phyloP scores from a whole-genome alignment of 2,329 filamentous ascomycete species.

The Penicillium sp. region DNA sequence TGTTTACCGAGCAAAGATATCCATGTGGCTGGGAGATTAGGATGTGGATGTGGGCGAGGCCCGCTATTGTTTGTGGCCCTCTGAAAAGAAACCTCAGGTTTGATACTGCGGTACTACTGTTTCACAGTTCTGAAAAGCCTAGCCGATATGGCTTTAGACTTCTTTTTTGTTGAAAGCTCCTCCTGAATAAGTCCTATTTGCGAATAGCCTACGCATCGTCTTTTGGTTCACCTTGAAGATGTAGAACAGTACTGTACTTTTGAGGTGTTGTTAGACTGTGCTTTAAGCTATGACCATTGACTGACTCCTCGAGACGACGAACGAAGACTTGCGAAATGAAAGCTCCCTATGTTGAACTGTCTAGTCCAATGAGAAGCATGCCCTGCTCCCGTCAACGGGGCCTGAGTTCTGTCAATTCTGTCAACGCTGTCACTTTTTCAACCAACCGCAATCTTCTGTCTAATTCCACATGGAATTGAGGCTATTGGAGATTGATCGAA shows the following conservation, averaged over 20 bases:
- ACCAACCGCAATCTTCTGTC: not conserved
- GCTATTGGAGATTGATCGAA: not conserved
- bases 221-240: not conserved
- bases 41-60: constrained; percentile 14
- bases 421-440: too few species aligned
- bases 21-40: constrained; percentile 20
- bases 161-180: not conserved
- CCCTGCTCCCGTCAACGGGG: not conserved
- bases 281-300: too few species aligned
- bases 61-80: not conserved
- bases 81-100: not conserved
- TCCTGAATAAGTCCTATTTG: not conserved
- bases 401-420: not conserved
- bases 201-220: not conserved
- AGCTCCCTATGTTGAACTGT: not conserved
- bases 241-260: not conserved
- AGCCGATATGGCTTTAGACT: not conserved
- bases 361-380: not conserved
- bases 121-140: not conserved
- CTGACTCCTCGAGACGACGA: not conserved
- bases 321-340: not conserved
- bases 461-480: not conserved
- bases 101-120: not conserved
- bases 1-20: not conserved
- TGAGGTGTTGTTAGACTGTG: too few species aligned